These are phyloP conservation scores for Hysterium pulicare DNA, from an alignment of 2,329 filamentous ascomycete species.

Conservation along the genomic window DNA sequence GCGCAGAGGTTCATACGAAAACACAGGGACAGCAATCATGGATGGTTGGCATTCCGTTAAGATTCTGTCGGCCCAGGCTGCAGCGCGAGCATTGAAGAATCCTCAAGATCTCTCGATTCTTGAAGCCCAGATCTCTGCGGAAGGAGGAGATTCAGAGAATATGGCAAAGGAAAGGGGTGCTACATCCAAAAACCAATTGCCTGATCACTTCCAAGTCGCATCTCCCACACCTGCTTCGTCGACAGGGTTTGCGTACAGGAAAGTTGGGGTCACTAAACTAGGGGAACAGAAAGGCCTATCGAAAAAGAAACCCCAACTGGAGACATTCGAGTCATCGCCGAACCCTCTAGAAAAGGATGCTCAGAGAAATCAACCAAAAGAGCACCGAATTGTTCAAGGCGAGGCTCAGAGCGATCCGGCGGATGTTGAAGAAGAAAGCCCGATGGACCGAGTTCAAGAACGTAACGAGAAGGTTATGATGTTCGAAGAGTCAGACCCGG, in stretches of 20 bases:
- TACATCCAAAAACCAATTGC: background rate
- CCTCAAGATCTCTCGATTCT: too few species aligned
- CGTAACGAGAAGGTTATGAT: too few species aligned
- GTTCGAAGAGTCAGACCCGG: conserved; percentile 6
- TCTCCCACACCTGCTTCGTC: conserved; percentile 23
- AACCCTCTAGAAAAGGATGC: background rate
- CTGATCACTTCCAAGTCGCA: conserved; percentile 15
- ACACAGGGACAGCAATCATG: too few species aligned
- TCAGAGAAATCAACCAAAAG: background rate
- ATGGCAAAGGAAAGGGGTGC: background rate
- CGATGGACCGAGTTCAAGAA: background rate
- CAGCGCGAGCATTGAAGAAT: too few species aligned
- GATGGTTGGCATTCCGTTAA: too few species aligned
- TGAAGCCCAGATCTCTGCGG: too few species aligned
- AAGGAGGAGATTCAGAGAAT: background rate
- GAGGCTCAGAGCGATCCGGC: background rate
- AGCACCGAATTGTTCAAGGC: background rate
- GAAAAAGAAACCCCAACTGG: background rate
- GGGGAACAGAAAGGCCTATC: background rate
- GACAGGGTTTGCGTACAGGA: conserved; percentile 25
- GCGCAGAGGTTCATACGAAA: too few species aligned
- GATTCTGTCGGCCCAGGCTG: too few species aligned
- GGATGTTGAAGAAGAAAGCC: background rate
- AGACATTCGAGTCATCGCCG: conserved; percentile 1
- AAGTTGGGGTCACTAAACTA: conserved; percentile 10